phyloP scores from a whole-genome alignment of 441 rosid species.

The Adansonia gregorii region DNA sequence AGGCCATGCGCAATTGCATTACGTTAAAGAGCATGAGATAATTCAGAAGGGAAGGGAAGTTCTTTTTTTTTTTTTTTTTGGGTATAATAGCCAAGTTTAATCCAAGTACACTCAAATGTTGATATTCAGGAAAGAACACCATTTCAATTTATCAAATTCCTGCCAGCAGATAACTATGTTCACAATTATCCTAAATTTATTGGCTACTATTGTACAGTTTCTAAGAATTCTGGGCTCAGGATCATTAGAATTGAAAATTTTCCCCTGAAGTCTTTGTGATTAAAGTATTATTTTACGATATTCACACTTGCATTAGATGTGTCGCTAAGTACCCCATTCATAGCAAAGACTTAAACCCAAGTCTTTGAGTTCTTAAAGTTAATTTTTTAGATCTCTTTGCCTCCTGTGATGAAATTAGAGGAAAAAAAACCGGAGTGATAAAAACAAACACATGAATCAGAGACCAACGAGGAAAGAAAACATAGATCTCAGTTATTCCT shows the following conservation, averaged over 20 bases:
- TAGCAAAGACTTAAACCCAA: not conserved
- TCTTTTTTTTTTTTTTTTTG: not conserved
- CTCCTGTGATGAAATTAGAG: not conserved
- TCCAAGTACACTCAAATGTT: not conserved
- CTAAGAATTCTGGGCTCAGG: not conserved
- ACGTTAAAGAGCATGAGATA: not conserved
- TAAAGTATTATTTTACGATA: not conserved
- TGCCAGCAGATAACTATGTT: not conserved
- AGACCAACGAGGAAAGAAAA: constrained; percentile 33
- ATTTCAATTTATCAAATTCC: not conserved
- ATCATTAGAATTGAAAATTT: not conserved
- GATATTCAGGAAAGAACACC: not conserved
- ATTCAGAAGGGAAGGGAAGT: not conserved
- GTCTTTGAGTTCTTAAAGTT: not conserved
- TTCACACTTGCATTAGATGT: not conserved
- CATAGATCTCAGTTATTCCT: constrained; percentile 55
- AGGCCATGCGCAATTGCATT: not conserved
- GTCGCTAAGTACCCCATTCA: not conserved
- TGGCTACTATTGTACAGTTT: not conserved
- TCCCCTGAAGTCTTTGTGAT: not conserved
- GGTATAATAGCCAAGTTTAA: not conserved
- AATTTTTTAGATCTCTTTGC: not conserved
- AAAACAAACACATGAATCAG: constrained; percentile 29
- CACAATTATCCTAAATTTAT: not conserved
- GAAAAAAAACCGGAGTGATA: constrained; percentile 11